phyloP scores from a whole-genome alignment of 1,139 yeast genomes.

The Lodderomyces elongisporus region DNA sequence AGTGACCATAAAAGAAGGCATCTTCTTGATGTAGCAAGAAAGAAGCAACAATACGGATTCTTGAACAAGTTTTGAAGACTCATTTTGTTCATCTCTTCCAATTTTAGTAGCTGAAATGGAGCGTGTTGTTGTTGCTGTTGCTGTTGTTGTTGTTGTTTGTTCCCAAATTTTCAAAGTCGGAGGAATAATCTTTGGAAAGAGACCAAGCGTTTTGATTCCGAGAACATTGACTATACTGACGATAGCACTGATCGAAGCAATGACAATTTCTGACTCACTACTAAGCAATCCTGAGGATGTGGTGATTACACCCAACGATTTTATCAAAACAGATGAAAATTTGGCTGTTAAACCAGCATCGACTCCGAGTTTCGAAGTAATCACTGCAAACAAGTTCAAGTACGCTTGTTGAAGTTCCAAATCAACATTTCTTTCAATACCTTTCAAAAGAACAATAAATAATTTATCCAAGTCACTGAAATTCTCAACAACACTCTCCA shows the following conservation, averaged over 20 bases:
- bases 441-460: conserved; percentile 45
- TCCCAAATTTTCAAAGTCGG: conserved; percentile 62
- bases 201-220: conserved; percentile 85
- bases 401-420: conserved; percentile 60
- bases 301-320: conserved; percentile 49
- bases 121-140: conserved; percentile 14
- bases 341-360: conserved; percentile 33
- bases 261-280: conserved; percentile 55
- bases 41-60: conserved; percentile 66
- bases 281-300: conserved; percentile 50
- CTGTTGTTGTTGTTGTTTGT: conserved; percentile 11
- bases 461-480: conserved; percentile 27
- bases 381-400: conserved; percentile 61
- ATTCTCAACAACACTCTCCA: neutral
- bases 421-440: conserved; percentile 36
- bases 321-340: conserved; percentile 38
- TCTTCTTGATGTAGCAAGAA: conserved; percentile 71
- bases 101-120: too few relatives aligned
- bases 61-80: conserved; percentile 41
- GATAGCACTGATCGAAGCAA: conserved; percentile 71
- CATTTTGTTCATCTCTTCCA: conserved; percentile 17
- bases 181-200: conserved; percentile 78
- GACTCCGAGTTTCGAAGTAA: conserved; percentile 51
- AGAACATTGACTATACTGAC: conserved; percentile 64
- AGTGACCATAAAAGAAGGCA: conserved; percentile 81